These are phyloP conservation scores for Lachnellula subtilissima DNA, from an alignment of 2,329 filamentous ascomycete genomes.

Conservation along the genomic window DNA sequence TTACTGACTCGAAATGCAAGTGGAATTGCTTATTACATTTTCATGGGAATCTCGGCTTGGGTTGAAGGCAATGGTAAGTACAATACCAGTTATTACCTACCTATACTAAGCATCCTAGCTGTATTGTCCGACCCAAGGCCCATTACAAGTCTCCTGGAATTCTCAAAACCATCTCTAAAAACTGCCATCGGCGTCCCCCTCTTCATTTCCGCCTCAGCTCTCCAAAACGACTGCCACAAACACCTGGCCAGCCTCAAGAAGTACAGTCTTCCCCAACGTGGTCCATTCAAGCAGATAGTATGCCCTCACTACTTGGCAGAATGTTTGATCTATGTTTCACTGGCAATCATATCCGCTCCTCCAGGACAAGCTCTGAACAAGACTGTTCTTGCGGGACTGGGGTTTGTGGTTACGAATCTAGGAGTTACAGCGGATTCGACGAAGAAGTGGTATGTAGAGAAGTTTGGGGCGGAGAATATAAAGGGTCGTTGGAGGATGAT, in stretches of 20 bases:
- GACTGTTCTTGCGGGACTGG: slow-evolving; percentile 63
- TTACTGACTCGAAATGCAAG: neutral
- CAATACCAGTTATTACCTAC: neutral
- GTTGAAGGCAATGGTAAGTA: slow-evolving; percentile 69
- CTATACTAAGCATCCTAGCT: slow-evolving; percentile 23
- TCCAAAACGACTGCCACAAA: slow-evolving; percentile 71
- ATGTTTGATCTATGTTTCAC: slow-evolving; percentile 74
- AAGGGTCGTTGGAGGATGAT: slow-evolving; percentile 69
- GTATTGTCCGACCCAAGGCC: slow-evolving; percentile 8
- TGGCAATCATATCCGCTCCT: slow-evolving; percentile 72
- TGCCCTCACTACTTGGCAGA: slow-evolving; percentile 93
- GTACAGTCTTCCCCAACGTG: slow-evolving; percentile 74
- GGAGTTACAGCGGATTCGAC: slow-evolving; percentile 76
- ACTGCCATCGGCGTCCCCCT: slow-evolving; percentile 52
- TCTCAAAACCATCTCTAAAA: slow-evolving; percentile 37
- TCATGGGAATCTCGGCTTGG: slow-evolving; percentile 74
- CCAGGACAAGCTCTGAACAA: slow-evolving; percentile 60
- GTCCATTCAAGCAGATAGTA: slow-evolving; percentile 66
- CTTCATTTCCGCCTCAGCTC: slow-evolving; percentile 64
- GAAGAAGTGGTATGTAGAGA: slow-evolving; percentile 70
- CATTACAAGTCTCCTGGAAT: slow-evolving; percentile 15
- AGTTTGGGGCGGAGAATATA: slow-evolving; percentile 65
- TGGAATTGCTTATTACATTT: slow-evolving; percentile 72
- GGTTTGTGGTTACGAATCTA: slow-evolving; percentile 75
- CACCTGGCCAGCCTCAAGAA: slow-evolving; percentile 68